phyloP scores from a whole-genome alignment of 495 filamentous ascomycete genomes.

The Achaetomiella virescens region DNA sequence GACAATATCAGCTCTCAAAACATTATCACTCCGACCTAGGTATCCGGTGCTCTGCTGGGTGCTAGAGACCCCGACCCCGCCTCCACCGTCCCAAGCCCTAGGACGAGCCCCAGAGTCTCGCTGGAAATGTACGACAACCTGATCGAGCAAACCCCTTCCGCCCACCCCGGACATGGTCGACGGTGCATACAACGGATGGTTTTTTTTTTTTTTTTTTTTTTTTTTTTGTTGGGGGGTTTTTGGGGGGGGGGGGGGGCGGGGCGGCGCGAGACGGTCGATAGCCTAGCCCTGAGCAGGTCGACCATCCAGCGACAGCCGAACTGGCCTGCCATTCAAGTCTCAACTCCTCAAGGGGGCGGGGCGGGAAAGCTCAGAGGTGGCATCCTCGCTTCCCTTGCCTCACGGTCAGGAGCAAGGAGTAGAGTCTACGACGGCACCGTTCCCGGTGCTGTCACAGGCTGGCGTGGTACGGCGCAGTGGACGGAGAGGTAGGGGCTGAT shows the following conservation, averaged over 20 bases:
- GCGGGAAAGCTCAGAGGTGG: not conserved
- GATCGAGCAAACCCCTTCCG: slow-evolving; percentile 19
- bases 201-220: too few species aligned
- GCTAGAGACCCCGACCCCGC: too few species aligned
- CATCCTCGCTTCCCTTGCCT: not conserved
- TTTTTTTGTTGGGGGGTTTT: too few species aligned
- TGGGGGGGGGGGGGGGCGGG: too few species aligned
- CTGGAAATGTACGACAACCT: slow-evolving; percentile 34
- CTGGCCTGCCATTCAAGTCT: slow-evolving; percentile 16
- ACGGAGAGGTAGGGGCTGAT: not conserved
- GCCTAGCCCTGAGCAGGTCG: not conserved
- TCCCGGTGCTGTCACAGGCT: too few species aligned
- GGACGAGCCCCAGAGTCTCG: slow-evolving; percentile 9
- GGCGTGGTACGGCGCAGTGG: too few species aligned
- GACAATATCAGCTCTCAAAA: too few species aligned
- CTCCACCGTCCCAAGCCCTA: not conserved
- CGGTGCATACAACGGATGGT: slow-evolving; percentile 7
- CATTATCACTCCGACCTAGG: too few species aligned
- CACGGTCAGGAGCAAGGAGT: not conserved
- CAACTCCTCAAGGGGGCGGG: slow-evolving; percentile 14
- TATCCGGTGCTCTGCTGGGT: too few species aligned
- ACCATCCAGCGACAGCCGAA: slow-evolving; percentile 8
- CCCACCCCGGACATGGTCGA: slow-evolving; percentile 19
- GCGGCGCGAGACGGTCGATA: slow-evolving; percentile 18
- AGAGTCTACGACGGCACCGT: too few species aligned